These are phyloP conservation scores for Straminergon stramineum DNA, from an alignment of 225 moss, liverwort and hornwort species.

Conservation along the genomic window DNA sequence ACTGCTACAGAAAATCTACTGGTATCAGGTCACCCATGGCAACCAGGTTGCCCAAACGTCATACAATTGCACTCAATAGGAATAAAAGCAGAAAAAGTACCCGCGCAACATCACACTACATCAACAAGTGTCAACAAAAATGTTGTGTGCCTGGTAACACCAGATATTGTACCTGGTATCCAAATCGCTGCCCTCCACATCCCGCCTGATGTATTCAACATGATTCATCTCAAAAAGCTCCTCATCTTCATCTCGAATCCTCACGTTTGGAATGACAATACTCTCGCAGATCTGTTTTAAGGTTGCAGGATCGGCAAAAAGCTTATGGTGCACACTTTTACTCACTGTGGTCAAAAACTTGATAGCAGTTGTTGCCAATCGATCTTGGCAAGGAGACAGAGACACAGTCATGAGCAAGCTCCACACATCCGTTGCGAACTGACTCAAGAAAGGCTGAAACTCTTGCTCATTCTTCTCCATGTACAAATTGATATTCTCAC, in stretches of 20 bases:
- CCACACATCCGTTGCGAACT: constrained; percentile 94
- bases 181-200: constrained; percentile 97
- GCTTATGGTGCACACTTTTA: constrained; percentile 85
- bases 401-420: constrained; percentile 88
- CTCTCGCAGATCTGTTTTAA: constrained; percentile 90
- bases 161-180: constrained; percentile 51
- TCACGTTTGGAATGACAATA: constrained; percentile 96
- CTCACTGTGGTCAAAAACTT: constrained; percentile 97
- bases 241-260: constrained; percentile 87
- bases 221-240: constrained; percentile 99
- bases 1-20: background rate
- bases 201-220: constrained; percentile 93
- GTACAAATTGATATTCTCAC: constrained; percentile 95
- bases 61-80: background rate
- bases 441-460: constrained; percentile 77
- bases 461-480: constrained; percentile 99
- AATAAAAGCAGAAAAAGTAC: background rate
- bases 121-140: background rate
- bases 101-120: background rate
- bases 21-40: background rate
- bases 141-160: background rate
- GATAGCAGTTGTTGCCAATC: constrained; percentile 90
- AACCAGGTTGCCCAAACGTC: background rate
- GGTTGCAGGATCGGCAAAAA: constrained; percentile 70
- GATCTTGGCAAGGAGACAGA: constrained; percentile 69